Conservation (phyloP, 1,284 basidiomycete species). For the Retiboletus flavoniger region DNA sequence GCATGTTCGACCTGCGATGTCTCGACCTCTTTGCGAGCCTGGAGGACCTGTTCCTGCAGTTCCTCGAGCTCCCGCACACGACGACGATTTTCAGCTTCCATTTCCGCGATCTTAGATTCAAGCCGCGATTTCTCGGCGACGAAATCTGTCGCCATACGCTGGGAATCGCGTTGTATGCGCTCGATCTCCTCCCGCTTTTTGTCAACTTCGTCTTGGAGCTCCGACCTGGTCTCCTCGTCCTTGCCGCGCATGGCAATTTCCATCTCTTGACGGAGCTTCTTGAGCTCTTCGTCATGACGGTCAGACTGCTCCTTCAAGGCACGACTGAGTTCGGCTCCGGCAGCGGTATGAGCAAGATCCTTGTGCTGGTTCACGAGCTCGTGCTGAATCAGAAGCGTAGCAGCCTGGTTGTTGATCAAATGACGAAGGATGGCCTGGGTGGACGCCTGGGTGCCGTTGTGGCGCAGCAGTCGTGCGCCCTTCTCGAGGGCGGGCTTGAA, state of each 20-base stretch:
- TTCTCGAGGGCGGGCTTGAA: slow-evolving; percentile 43
- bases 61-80: slow-evolving; percentile 20
- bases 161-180: slow-evolving; percentile 30
- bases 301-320: slow-evolving; percentile 38
- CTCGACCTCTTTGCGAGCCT: slow-evolving; percentile 32
- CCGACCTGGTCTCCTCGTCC: slow-evolving; percentile 39
- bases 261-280: slow-evolving; percentile 39
- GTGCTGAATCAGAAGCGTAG: slow-evolving; percentile 41
- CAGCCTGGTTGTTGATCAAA: slow-evolving; percentile 34
- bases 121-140: slow-evolving; percentile 34
- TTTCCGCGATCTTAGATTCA: slow-evolving; percentile 28
- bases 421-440: slow-evolving; percentile 32
- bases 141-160: slow-evolving; percentile 36
- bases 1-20: slow-evolving; percentile 29
- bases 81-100: slow-evolving; percentile 31
- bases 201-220: slow-evolving; percentile 40
- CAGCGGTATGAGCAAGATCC: slow-evolving; percentile 39
- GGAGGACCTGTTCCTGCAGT: slow-evolving; percentile 31
- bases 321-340: slow-evolving; percentile 40
- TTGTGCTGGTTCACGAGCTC: slow-evolving; percentile 44
- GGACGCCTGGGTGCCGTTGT: slow-evolving; percentile 33
- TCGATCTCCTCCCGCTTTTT: slow-evolving; percentile 35
- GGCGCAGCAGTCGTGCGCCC: slow-evolving; percentile 40
- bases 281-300: slow-evolving; percentile 38
- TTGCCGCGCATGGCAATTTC: slow-evolving; percentile 36